Base-by-base conservation (phyloP, 441 rosid species). In the Aleurites moluccanus region DNA sequence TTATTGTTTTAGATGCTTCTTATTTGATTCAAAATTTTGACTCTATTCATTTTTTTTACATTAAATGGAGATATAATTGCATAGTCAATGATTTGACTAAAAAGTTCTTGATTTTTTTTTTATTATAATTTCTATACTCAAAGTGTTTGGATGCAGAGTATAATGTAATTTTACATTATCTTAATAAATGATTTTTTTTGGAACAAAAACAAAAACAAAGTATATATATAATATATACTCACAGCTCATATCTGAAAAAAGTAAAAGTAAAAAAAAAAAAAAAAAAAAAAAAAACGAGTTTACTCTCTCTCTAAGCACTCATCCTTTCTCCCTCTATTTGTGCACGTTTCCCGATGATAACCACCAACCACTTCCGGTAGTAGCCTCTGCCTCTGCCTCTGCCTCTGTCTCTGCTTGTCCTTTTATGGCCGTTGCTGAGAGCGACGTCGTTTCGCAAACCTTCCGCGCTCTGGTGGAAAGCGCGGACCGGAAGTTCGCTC, bases 401-500 rank as follows among this genome's bases (percentile, higher is more conserved):
- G 7, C 42, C n/a, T n/a, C n/a, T n/a, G n/a, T n/a, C n/a, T 28
- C 49, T 10, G 38, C 23, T n/a, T n/a, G n/a, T n/a, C n/a, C 9
- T 3, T 15, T 52, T 50, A 70, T 76, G 75, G 86, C 89, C 87
- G 86, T 87, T 60, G 86, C 88, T 56, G 21, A 79, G 52, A 78
- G 76, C 74, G 90, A 85, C 55, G 86, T 73, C 56, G 88, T 80
- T 49, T 75, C 84, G 0, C 83, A 79, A 47, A 91, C 88, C 69
- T 95, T 90, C 86, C 88, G 86, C 55, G 90, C 90, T 4, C 83
- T 95, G 73, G 90, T 80, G 70, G 99, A 93, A 63, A 81, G 84
- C 79, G 99, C 99, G 7, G 98, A 95, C 84, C 86, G 88, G 27
- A 95, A 95, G 87, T 93, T 91, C 81, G 90, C 91, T 0, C 86